Evolutionary conservation across 805 yeast genomes (phyloP), one percentile per base, ranked within the genome.

Genomic region (Candida taoyuanica): DNA sequence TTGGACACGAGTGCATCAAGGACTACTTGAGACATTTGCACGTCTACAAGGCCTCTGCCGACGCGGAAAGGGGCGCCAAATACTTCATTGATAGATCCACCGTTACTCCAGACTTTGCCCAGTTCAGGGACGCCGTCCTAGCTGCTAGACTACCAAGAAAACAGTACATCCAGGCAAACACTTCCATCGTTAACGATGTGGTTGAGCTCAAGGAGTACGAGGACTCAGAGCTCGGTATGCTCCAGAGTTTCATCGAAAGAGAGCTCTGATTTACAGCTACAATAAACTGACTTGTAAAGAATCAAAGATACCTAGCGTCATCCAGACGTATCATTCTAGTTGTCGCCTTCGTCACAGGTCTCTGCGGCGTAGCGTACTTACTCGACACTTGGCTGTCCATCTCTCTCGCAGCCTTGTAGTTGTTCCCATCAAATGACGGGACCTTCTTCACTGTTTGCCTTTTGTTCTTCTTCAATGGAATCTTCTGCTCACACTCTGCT

Each of bases 141-240:
- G 63, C 66, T 31, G 81, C 84, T 58, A 84, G 85, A 62, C 68
- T 81, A 50, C 95, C 96, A 45, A 75, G 96, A 60, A 81, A 79
- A 60, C 94, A 85, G 58, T 74, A 81, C 49, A 77, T 87, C 40
- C 96, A 87, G 62, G 85, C 88, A 19, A 87, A 87, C 62, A 82
- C 95, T 7, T 49, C 63, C 18, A 45, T 76, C 31, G 48, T 56
- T 12, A 65, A 54, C 8, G 59, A 56, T 6, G 48, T 51, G 33
- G 78, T 81, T 23, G 69, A 62, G 29, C 67, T 86, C n/a, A 70
- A 68, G 40, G 95, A 85, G 55, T 87, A 87, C 52, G 80, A 75
- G 19, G 91, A 84, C 56, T 69, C 79, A 11, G 78, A 78, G 48
- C 65, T 68, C 25, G 95, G 95, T 19, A 72, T 87, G 83, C 82